Evolutionary conservation across 768 basidiomycete genomes (phyloP), one percentile per base, ranked within the genome.

Genomic region (Boletus tomentosulus): DNA sequence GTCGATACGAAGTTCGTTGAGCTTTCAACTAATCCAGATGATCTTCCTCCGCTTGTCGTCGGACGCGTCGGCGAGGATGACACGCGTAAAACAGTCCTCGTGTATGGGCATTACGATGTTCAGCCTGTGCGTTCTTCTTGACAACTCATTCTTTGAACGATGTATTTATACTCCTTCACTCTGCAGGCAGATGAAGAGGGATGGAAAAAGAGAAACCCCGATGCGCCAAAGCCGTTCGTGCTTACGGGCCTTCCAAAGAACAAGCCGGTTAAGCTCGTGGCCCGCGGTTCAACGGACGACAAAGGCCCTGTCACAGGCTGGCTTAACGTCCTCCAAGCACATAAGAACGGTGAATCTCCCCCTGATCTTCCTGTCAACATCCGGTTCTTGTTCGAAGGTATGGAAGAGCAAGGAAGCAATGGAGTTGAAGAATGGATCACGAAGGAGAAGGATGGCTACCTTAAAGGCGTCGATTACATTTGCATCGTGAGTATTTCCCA

Each of bases 231-330:
- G 7, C 46, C 46, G 7, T 48, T 48, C 15, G 8, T 15, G 9
- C 45, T 33, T 3, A 46, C 45, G 2, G 6, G 9, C 8, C 34
- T 48, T 27, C 46, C 34, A 15, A 10, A 48, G 5, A 25, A 25
- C 33, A 27, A 24, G 16, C 46, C 46, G 15, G 24, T 9, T 9
- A 80, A 81, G 55, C 76, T 95, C 11, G 83, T 89, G 55, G 92
- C 92, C 13, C 86, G 92, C 38, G 92, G 92, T 12, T 82, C 87
- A 13, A 83, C 86, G 12, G 92, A 95, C 67, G 94, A 95, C 75
- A 96, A 96, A 71, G 92, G 92, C 0, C 92, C 92, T 13, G 76
- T 95, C 39, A 72, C 92, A 9, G 92, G 88, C 13, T 95, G 92
- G 92, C 70, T 96, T 54, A 93, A 94, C 64, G 86, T 93, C 42